Conservation (phyloP, 2,329 filamentous ascomycete species). For the Neofusicoccum kwambonambiense region DNA sequence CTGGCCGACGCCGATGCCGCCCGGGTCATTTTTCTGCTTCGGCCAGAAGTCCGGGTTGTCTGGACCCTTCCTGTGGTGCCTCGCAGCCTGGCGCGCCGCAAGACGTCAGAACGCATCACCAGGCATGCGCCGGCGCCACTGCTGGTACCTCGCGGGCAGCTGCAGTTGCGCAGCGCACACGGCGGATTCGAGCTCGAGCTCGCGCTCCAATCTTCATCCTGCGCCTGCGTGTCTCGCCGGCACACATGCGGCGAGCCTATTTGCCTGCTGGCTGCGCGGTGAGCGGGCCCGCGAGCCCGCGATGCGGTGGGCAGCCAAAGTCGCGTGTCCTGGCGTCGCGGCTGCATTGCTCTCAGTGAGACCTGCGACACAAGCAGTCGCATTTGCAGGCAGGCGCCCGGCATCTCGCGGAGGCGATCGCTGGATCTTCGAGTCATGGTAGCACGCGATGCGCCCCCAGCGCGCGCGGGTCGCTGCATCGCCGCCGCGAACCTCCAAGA, state of each 20-base stretch:
- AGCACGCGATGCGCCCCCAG: conserved; percentile 3
- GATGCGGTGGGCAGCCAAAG: neutral
- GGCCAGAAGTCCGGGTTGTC: conserved; percentile 11
- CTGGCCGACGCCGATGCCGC: neutral
- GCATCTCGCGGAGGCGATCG: conserved; percentile 13
- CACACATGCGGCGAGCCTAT: neutral
- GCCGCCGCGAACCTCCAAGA: conserved; percentile 10
- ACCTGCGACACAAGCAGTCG: conserved; percentile 6
- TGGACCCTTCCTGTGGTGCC: conserved; percentile 8
- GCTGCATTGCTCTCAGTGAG: neutral
- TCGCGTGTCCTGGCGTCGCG: neutral
- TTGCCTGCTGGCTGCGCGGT: neutral
- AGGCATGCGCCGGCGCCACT: neutral
- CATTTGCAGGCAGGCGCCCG: conserved; percentile 10
- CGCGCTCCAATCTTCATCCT: neutral
- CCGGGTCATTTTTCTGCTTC: conserved; percentile 10
- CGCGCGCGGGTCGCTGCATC: conserved; percentile 7
- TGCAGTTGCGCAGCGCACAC: neutral
- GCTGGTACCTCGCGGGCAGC: neutral
- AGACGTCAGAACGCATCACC: conserved; percentile 13
- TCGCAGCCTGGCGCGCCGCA: conserved; percentile 3
- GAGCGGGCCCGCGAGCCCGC: too few relatives aligned
- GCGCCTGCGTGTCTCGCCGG: conserved; percentile 2
- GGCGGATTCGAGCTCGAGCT: neutral
- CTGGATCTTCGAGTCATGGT: conserved; percentile 16